phyloP scores from a whole-genome alignment of 257 asterid species.

The Solanum pimpinellifolium region DNA sequence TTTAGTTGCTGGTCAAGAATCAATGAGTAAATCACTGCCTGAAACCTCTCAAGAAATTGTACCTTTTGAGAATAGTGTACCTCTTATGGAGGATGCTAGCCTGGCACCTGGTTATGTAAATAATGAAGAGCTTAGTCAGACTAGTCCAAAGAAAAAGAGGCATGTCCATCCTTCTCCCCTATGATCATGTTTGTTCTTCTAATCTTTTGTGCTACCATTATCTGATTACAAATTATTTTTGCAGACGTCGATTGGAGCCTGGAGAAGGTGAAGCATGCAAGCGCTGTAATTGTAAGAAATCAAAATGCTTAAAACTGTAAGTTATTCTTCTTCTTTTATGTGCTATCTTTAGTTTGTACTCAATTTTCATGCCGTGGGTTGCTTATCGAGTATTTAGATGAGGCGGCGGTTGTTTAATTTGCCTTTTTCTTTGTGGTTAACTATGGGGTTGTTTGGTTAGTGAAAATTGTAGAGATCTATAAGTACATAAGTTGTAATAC shows the following conservation, averaged over 20 bases:
- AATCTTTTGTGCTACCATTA: not conserved
- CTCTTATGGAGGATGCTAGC: slow-evolving; percentile 31
- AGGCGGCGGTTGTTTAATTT: not conserved
- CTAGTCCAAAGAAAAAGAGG: slow-evolving; percentile 92
- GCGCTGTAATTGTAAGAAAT: slow-evolving; percentile 94
- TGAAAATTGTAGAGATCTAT: not conserved
- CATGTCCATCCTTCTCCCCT: slow-evolving; percentile 5
- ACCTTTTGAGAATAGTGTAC: slow-evolving; percentile 22
- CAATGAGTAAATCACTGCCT: slow-evolving; percentile 14
- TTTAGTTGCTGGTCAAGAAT: slow-evolving; percentile 24
- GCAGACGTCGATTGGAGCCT: slow-evolving; percentile 55
- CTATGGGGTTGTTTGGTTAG: not conserved
- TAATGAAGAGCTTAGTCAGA: slow-evolving; percentile 52
- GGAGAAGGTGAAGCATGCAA: slow-evolving; percentile 69
- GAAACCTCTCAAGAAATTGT: slow-evolving; percentile 22
- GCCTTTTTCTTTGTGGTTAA: not conserved
- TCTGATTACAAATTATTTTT: slow-evolving; percentile 6
- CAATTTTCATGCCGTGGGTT: not conserved
- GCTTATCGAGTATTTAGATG: not conserved
- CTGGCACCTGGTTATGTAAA: slow-evolving; percentile 24
- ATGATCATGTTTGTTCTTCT: not conserved
- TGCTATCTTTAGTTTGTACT: not conserved
- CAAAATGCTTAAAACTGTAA: slow-evolving; percentile 97
- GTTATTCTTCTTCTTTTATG: slow-evolving; percentile 7
- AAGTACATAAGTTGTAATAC: not conserved